phyloP scores from a whole-genome alignment of 306 rosid genomes.

The Cicer chorassanicum region DNA sequence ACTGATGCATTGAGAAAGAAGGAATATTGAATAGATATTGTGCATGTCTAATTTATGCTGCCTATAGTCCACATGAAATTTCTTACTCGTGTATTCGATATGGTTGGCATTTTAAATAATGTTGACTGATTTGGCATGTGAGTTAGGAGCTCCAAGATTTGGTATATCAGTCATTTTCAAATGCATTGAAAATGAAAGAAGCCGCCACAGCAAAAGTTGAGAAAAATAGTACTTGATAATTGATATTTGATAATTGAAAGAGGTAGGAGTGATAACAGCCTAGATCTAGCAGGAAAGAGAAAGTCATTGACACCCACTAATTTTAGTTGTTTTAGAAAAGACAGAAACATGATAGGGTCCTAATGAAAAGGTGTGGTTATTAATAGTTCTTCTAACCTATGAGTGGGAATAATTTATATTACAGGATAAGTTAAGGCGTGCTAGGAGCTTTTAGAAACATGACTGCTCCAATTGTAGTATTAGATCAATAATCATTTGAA shows the following conservation, averaged over 20 bases:
- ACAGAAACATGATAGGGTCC: not conserved
- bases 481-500: slow-evolving; percentile 1
- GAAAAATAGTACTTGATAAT: not conserved
- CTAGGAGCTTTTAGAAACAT: not conserved
- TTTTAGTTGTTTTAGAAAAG: not conserved
- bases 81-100: not conserved
- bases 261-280: not conserved
- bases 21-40: not conserved
- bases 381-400: not conserved
- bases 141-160: not conserved
- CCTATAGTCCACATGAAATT: not conserved
- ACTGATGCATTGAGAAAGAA: not conserved
- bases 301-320: not conserved
- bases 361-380: not conserved
- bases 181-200: not conserved
- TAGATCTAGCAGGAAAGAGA: not conserved
- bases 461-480: slow-evolving; percentile 6
- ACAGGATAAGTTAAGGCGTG: not conserved
- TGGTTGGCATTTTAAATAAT: slow-evolving; percentile 1
- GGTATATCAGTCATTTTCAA: not conserved
- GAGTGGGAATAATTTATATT: not conserved
- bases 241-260: slow-evolving; percentile 12
- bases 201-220: not conserved
- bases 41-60: not conserved
- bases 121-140: not conserved